These are phyloP conservation scores for Ceratobasidium sp. DNA, from an alignment of 1,284 basidiomycete genomes.

Conservation along the genomic window DNA sequence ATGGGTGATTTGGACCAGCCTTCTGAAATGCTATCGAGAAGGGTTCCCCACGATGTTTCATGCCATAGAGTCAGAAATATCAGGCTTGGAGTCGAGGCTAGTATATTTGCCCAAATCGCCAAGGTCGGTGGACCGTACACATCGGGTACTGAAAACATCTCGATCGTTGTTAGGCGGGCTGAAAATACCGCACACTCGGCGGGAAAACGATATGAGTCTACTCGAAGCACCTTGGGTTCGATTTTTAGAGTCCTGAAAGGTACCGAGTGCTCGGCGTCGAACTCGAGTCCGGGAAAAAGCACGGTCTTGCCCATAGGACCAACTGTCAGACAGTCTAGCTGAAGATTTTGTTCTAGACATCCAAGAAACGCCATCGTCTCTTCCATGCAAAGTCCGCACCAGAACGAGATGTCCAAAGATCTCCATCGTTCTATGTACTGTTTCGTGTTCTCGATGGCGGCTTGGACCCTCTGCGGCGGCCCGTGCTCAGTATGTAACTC, in stretches of 20 bases:
- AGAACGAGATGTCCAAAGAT: slow-evolving; percentile 1
- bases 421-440: neutral
- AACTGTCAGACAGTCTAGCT: neutral
- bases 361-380: neutral
- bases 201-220: neutral
- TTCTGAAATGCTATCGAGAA: neutral
- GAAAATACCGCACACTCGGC: neutral
- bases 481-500: neutral
- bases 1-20: neutral
- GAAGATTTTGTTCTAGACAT: neutral
- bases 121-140: neutral
- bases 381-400: neutral
- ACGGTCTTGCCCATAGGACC: neutral
- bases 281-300: neutral
- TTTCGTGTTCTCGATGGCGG: neutral
- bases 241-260: neutral
- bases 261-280: too few relatives aligned
- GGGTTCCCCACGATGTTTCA: neutral
- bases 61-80: neutral
- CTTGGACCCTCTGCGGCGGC: neutral
- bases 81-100: neutral
- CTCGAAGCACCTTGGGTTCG: neutral
- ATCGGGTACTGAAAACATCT: neutral
- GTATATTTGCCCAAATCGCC: neutral
- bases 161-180: neutral